These are phyloP conservation scores for Rhizoclosmatium sp. DNA, from an alignment of 192 early-diverging fungal species.

Conservation along the genomic window DNA sequence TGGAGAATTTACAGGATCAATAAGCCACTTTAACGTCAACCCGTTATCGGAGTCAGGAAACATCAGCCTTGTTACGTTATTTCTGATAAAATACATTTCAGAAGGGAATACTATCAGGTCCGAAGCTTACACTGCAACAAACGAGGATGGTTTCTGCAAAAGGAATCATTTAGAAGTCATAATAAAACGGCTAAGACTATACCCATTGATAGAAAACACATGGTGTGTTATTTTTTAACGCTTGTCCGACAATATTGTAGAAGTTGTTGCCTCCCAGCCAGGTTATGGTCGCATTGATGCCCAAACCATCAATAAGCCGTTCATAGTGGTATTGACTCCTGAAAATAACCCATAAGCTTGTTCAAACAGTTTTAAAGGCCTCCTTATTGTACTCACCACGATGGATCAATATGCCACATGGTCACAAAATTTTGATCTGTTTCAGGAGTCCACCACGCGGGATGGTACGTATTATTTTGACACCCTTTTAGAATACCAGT, in stretches of 20 bases:
- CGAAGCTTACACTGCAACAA: slow-evolving; percentile 28
- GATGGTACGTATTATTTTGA: slow-evolving; percentile 8
- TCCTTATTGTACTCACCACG: slow-evolving; percentile 10
- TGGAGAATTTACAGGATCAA: slow-evolving; percentile 11
- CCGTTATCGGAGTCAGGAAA: slow-evolving; percentile 27
- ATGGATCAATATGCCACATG: slow-evolving; percentile 35
- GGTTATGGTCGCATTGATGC: slow-evolving; percentile 20
- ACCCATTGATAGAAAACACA: slow-evolving; percentile 40
- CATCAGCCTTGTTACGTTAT: slow-evolving; percentile 32
- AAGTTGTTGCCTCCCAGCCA: slow-evolving; percentile 29
- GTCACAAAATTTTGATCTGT: slow-evolving; percentile 1
- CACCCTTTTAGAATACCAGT: slow-evolving; percentile 19
- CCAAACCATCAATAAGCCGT: slow-evolving; percentile 35
- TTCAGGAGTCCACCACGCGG: slow-evolving; percentile 25
- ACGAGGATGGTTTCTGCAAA: slow-evolving; percentile 28
- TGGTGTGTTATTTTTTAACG: slow-evolving; percentile 25
- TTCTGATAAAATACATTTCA: slow-evolving; percentile 3
- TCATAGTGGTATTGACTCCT: slow-evolving; percentile 38
- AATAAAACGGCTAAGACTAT: neutral
- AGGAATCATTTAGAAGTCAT: slow-evolving; percentile 3
- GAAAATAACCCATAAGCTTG: neutral
- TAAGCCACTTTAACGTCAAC: slow-evolving; percentile 15
- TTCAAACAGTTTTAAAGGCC: neutral
- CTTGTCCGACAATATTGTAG: slow-evolving; percentile 17
- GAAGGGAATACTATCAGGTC: neutral